Evolutionary conservation across 2,329 filamentous ascomycete genomes (phyloP).

Genomic region (Chrysoporthe deuterocubensis): DNA sequence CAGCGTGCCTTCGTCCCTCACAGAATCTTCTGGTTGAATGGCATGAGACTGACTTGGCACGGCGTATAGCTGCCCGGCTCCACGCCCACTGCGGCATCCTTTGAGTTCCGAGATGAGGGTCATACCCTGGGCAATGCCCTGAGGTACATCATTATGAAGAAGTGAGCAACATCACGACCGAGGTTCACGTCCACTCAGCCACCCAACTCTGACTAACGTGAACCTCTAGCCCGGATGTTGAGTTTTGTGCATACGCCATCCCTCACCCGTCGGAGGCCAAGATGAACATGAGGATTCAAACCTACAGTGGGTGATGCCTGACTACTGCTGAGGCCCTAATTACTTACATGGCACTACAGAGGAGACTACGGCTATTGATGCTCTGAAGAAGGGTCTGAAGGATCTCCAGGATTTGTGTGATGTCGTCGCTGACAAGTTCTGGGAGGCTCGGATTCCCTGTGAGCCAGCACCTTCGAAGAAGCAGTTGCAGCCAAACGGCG

Average conservation of each 20-base stretch:
- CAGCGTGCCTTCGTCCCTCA: conserved; percentile 1
- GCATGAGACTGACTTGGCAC: conserved; percentile 12
- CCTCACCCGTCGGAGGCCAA: conserved; percentile 94
- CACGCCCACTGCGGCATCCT: conserved; percentile 86
- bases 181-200: neutral
- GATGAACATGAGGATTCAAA: conserved; percentile 98
- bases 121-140: conserved; percentile 95
- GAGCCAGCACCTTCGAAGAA: conserved; percentile 29
- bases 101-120: conserved; percentile 91
- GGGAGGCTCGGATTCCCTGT: conserved; percentile 58
- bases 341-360: conserved; percentile 53
- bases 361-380: conserved; percentile 78
- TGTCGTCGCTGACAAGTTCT: conserved; percentile 90
- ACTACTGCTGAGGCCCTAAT: neutral
- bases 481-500: conserved; percentile 27
- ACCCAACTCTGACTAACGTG: conserved; percentile 26
- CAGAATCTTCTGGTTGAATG: neutral
- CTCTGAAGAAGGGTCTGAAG: conserved; percentile 84
- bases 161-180: conserved; percentile 61
- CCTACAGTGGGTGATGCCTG: conserved; percentile 71
- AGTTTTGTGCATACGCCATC: conserved; percentile 98
- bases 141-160: conserved; percentile 97
- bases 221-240: conserved; percentile 79
- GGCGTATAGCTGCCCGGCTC: conserved; percentile 75
- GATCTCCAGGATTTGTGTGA: conserved; percentile 93